Evolutionary conservation across 2,329 filamentous ascomycete genomes (phyloP).

Genomic region (Ascochyta fabae): DNA sequence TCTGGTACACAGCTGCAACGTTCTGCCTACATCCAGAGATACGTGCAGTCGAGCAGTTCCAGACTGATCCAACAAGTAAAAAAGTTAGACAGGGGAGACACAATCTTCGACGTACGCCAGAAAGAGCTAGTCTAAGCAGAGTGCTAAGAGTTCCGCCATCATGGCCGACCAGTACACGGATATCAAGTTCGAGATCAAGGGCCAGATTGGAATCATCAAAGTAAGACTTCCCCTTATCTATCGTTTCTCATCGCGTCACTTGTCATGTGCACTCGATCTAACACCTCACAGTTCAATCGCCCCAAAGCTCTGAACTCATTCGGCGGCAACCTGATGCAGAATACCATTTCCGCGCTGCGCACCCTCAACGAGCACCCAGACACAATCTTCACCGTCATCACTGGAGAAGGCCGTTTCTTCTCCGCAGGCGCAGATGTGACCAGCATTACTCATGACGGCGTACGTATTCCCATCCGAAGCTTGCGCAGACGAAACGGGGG

Average conservation of each 20-base stretch:
- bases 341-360: constrained; percentile 53
- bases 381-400: constrained; percentile 59
- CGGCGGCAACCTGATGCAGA: constrained; percentile 53
- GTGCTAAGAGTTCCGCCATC: not conserved
- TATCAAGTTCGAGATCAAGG: constrained; percentile 53
- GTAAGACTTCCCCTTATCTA: constrained; percentile 31
- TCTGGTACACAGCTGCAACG: not conserved
- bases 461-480: constrained; percentile 9
- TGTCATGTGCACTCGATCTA: not conserved
- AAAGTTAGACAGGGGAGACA: not conserved
- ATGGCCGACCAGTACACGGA: constrained; percentile 49
- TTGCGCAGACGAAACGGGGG: too few species aligned
- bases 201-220: constrained; percentile 56
- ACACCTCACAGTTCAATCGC: constrained; percentile 53
- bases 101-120: not conserved
- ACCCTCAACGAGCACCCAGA: constrained; percentile 56
- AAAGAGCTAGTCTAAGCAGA: not conserved
- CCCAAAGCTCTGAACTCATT: constrained; percentile 58
- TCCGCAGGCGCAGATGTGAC: constrained; percentile 58
- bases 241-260: not conserved
- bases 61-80: too few species aligned
- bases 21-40: not conserved
- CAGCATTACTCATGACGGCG: constrained; percentile 29
- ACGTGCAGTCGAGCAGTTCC: not conserved
- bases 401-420: constrained; percentile 59